Base-by-base conservation (phyloP, 352 stramenopile species). In the Globisporangium nodosum region DNA sequence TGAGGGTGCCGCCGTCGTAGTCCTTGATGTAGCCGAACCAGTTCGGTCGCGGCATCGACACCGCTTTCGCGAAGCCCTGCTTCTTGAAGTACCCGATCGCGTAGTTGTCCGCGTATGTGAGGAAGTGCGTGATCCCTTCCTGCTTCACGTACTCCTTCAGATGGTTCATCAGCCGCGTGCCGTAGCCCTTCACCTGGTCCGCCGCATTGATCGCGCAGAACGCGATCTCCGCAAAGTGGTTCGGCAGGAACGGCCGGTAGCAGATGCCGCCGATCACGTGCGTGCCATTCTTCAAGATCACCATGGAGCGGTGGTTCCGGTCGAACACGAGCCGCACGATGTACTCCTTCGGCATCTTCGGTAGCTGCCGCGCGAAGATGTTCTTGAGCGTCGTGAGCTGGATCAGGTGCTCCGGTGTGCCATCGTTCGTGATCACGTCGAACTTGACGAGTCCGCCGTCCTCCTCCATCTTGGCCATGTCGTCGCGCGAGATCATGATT, bases 21-120 rank as follows among this genome's bases (percentile, higher is more conserved):
- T 99, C 97, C 75, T 99, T 99, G 69, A 99, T 99, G 69, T 99
- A 98, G 16, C 96, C 95, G 46, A 97, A 96, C 87, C 97, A 99
- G 47, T 96, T 92, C 31, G 70, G 62, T 2, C 76, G 69, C 47
- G 81, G 71, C 80, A 96, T 93, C 11, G 85, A 91, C 21, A 96
- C 89, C 70, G 77, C 86, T 71, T 87, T 91, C n/a, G 82, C 77
- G 46, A 95, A 95, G 11, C 86, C 86, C 51, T 99, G 97, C 73
- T 99, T 99, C 69, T 98, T 98, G 56, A 98, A 98, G 72, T 99
- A 99, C n/a, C 96, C 96, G 61, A 98, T 98, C 40, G 96, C 96
- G 67, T 98, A 98, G 73, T 99, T 99, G 70, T 99, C 97, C 6
- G 97, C 97, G 66, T 99, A 99, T 24, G 97, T 99, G 46, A 99